Percentiles rank a stretch among this genome's conserved stretches.
Conservation (phyloP, 352 stramenopile species). For the Aphanomyces euteiches region DNA sequence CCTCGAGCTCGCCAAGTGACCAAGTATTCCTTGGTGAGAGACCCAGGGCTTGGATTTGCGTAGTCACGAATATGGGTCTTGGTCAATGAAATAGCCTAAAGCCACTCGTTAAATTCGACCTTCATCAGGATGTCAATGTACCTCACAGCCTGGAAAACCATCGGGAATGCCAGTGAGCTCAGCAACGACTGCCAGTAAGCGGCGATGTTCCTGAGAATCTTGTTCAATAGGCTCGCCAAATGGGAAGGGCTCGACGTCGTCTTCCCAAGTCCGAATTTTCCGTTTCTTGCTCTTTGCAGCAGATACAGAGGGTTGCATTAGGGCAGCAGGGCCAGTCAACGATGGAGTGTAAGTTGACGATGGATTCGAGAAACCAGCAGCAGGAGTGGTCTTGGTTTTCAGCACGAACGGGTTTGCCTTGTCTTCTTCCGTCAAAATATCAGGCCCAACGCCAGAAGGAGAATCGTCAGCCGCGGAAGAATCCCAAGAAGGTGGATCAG, state of each 20-base stretch:
- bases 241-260: slow-evolving; percentile 62
- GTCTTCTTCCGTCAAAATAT: slow-evolving; percentile 70
- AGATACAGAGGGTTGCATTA: slow-evolving; percentile 38
- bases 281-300: slow-evolving; percentile 53
- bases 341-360: slow-evolving; percentile 58
- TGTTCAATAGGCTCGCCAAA: slow-evolving; percentile 57
- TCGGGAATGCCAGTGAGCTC: slow-evolving; percentile 62
- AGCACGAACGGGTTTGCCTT: slow-evolving; percentile 55
- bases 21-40: slow-evolving; percentile 76
- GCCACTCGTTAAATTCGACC: too few species aligned
- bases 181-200: slow-evolving; percentile 48
- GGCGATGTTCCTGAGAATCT: slow-evolving; percentile 63
- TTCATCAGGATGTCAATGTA: slow-evolving; percentile 29
- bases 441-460: slow-evolving; percentile 42
- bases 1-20: slow-evolving; percentile 79
- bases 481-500: slow-evolving; percentile 64
- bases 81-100: slow-evolving; percentile 77
- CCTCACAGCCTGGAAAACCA: slow-evolving; percentile 81
- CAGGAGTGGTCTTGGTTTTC: slow-evolving; percentile 32
- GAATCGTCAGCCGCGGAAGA: slow-evolving; percentile 13
- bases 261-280: slow-evolving; percentile 84
- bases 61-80: slow-evolving; percentile 72
- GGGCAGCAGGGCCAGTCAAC: slow-evolving; percentile 61
- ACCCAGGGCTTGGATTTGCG: slow-evolving; percentile 65
- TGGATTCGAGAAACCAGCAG: not conserved